Evolutionary conservation across 805 yeast genomes (phyloP), one percentile per base, ranked within the genome.

Genomic region (Starmera quercuum): DNA sequence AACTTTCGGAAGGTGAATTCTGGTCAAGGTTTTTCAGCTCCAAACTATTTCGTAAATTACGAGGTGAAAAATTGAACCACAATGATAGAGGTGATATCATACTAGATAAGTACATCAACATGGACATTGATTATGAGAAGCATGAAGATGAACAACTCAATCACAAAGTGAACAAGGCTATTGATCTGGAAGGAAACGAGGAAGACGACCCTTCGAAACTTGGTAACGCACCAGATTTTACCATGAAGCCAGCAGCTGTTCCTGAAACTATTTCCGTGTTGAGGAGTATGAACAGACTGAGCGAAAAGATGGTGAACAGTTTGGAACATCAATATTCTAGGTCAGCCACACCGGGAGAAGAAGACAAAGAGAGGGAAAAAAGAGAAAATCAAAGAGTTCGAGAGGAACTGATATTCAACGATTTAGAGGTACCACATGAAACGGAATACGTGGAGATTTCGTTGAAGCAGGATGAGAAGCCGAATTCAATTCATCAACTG

Each of bases 1-100:
- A 80, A 40, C 67, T 92, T 34, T 71, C 75, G 31, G 97, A 92
- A 54, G 88, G 90, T 27, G 95, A 83, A 51, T 92, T 92, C 48
- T 92, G 98, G 98, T 85, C 95, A 9, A 65, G 97, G 41, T 92
- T 92, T 50, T 92, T 92, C 66, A 79, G 85, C 48, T 87, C 97
- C 1, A 82, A 86, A 47, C 62, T 92, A 39, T 92, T 88, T 51
- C 68, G 96, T 44, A 75, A 87, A 47, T 63, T 92, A 22, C 71
- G 95, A 53, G 98, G 98, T 38, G 97, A 92, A 51, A 78, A 77
- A 43, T 72, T 86, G 34, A 75, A 78, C 48, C 59, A 72, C 3
- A 80, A 75, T 51, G 85, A 84, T 41, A 70, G 95, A 41, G 87
- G 92, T 34, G 97, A 92, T 56, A 71, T 78, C 5, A 69, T 87